Base-by-base conservation (phyloP, 225 moss, liverwort and hornwort genomes). In the Takakia lepidozioides region DNA sequence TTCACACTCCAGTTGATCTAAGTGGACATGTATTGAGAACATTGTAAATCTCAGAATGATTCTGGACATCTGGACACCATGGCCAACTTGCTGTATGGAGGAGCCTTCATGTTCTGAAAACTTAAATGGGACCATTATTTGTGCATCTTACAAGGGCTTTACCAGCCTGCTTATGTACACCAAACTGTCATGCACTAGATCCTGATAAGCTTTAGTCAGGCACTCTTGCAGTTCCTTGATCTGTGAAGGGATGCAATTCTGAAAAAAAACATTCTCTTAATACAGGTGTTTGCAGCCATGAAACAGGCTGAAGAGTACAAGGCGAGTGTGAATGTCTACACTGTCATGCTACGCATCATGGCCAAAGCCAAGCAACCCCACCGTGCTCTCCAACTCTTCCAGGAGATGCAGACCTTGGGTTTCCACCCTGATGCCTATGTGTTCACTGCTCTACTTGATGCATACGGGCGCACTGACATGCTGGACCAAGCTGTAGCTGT, bases 241-340 rank as follows among this genome's bases (percentile, higher is more conserved):
- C 0, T 18, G 14, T 47, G 11, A 13, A 13, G 19, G 16, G 11
- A 5, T 19, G 18, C 21, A 5, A 3, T 26, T 18, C 17, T 43
- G 13, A 15, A 43, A 15, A 5, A 15, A 15, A 22, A 47, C 23
- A 22, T 23, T 13, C 13, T 14, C 13, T 19, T 45, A 29, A 29
- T 56, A 52, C 80, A 84, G 80, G 83, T 84, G 2, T 84, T 84
- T 73, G 80, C 72, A 66, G 80, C 80, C 30, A 72, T 84, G 69
- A 84, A 84, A 58, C 63, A 84, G 60, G 61, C 58, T 25, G 60
- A 70, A 54, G 75, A 63, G 21, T 84, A 75, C 49, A 63, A 70
- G 60, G 63, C 75, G 11, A 63, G 71, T 57, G 75, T 70, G 25
- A 75, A 69, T 52, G 52, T 80, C 17, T 84, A 76, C 61, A 80